These are phyloP conservation scores for Cinnamomum micranthum DNA, from an alignment of 164 flowering plant species.

Conservation along the genomic window DNA sequence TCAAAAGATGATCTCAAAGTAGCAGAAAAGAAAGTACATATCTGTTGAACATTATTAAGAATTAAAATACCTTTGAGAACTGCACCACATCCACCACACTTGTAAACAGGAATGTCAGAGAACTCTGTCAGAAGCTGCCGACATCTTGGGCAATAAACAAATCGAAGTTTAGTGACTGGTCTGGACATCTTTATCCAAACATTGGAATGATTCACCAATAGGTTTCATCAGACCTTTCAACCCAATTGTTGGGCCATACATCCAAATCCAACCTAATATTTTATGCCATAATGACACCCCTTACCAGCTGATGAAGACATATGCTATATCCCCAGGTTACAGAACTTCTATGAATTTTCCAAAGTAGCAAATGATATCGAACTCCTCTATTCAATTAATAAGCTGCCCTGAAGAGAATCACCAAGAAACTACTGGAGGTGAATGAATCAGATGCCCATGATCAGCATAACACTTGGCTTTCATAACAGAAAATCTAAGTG, in stretches of 20 bases:
- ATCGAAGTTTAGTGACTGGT: conserved; percentile 32
- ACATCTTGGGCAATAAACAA: conserved; percentile 79
- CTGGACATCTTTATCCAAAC: conserved; percentile 30
- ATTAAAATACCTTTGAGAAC: conserved; percentile 55
- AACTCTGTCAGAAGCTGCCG: conserved; percentile 48
- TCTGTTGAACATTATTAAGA: not conserved
- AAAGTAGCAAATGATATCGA: not conserved
- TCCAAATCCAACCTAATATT: not conserved
- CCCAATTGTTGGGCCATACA: no score
- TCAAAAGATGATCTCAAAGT: not conserved
- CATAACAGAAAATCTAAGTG: not conserved
- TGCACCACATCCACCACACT: conserved; percentile 72
- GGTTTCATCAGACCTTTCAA: not conserved
- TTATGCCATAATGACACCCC: not conserved
- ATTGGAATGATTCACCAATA: conserved; percentile 2
- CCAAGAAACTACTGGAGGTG: not conserved
- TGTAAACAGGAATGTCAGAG: conserved; percentile 47
- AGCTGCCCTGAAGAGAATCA: not conserved
- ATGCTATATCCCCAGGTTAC: not conserved
- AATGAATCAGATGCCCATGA: not conserved
- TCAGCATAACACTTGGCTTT: not conserved
- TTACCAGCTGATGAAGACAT: not conserved
- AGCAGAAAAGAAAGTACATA: not conserved
- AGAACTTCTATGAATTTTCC: not conserved
- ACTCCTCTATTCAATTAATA: not conserved